A percentile compares a stretch with the other conserved stretches of the same genome.
Evolutionary conservation across 2,329 filamentous ascomycete species (phyloP).

Genomic region (Exophiala sp.): DNA sequence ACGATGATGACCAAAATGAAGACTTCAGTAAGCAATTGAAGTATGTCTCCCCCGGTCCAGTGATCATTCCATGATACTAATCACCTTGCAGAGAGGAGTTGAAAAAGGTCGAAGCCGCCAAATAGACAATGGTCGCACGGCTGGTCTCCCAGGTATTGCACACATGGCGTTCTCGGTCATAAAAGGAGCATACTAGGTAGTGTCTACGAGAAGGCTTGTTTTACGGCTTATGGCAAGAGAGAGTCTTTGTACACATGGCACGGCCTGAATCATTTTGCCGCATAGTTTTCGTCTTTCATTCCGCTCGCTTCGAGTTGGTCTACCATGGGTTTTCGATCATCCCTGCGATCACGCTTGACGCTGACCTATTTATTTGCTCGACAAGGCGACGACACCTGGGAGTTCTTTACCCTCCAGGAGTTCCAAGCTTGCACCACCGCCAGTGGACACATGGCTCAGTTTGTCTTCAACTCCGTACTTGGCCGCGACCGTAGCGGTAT

Average conservation of each 20-base stretch:
- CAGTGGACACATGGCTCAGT: conserved; percentile 96
- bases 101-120: conserved; percentile 74
- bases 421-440: conserved; percentile 91
- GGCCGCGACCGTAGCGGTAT: conserved; percentile 94
- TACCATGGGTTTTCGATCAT: too few species aligned
- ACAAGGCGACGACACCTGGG: conserved; percentile 87
- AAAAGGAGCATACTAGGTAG: conserved; percentile 4
- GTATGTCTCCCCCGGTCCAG: conserved; percentile 48
- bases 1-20: conserved; percentile 94
- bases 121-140: conserved; percentile 39
- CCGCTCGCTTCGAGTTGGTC: too few species aligned
- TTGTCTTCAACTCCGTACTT: conserved; percentile 96
- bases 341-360: too few species aligned
- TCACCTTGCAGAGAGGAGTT: conserved; percentile 59
- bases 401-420: conserved; percentile 96
- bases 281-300: too few species aligned
- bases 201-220: conserved; percentile 11
- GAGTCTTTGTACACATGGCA: conserved; percentile 15
- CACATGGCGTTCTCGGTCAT: conserved; percentile 16
- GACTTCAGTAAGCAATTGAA: conserved; percentile 93
- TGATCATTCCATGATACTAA: conserved; percentile 1
- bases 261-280: too few species aligned
- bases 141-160: conserved; percentile 25
- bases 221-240: too few species aligned
- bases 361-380: conserved; percentile 58